phyloP scores from a whole-genome alignment of 2,329 filamentous ascomycete species.

The Sphaerostilbella broomeana region DNA sequence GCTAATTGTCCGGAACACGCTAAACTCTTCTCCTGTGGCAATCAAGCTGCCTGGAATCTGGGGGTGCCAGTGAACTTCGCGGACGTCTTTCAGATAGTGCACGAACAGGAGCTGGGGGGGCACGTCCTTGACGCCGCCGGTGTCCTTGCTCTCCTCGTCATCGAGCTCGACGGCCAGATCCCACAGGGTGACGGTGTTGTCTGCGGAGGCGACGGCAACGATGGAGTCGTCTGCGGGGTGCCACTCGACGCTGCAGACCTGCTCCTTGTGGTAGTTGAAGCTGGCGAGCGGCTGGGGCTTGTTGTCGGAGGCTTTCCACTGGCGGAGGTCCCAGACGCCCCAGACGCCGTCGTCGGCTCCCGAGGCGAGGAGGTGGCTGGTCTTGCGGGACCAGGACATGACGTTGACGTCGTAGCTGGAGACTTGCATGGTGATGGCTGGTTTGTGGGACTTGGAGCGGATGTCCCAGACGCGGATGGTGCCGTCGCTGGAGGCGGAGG shows the following conservation, averaged over 20 bases:
- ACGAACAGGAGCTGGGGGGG: slow-evolving; percentile 93
- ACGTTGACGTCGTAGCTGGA: slow-evolving; percentile 89
- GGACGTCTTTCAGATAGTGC: slow-evolving; percentile 90
- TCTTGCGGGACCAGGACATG: slow-evolving; percentile 88
- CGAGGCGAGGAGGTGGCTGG: slow-evolving; percentile 80
- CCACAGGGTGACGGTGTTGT: slow-evolving; percentile 94
- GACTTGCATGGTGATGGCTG: slow-evolving; percentile 81
- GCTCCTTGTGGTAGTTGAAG: slow-evolving; percentile 93
- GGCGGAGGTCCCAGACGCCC: slow-evolving; percentile 92
- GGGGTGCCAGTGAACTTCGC: slow-evolving; percentile 95
- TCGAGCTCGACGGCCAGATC: slow-evolving; percentile 94
- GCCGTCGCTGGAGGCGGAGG: slow-evolving; percentile 88
- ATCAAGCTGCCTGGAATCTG: slow-evolving; percentile 88
- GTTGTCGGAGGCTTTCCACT: slow-evolving; percentile 67
- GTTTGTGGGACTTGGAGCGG: slow-evolving; percentile 78
- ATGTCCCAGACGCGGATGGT: slow-evolving; percentile 96
- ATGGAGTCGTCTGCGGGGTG: slow-evolving; percentile 96
- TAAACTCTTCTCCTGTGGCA: slow-evolving; percentile 86
- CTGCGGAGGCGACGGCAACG: slow-evolving; percentile 82
- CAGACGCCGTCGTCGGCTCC: slow-evolving; percentile 91
- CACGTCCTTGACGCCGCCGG: slow-evolving; percentile 79
- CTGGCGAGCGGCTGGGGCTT: slow-evolving; percentile 78
- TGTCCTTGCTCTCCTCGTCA: slow-evolving; percentile 91
- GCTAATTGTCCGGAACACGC: slow-evolving; percentile 77
- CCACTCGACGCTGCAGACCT: slow-evolving; percentile 95